Conservation (phyloP, 2,329 filamentous ascomycete genomes). For the Alternaria hordeiaustralica region DNA sequence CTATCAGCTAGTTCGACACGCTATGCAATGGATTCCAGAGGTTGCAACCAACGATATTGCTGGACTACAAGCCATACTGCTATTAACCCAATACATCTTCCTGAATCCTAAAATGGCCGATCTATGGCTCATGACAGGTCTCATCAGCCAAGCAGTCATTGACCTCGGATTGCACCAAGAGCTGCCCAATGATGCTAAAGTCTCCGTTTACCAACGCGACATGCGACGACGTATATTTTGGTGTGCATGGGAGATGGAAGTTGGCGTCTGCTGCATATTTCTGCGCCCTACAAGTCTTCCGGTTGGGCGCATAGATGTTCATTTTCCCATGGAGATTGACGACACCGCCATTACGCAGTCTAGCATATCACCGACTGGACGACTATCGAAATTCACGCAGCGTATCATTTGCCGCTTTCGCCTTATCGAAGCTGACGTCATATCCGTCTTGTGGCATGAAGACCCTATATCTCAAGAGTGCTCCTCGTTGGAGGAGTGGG, state of each 20-base stretch:
- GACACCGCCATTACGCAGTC: constrained; percentile 41
- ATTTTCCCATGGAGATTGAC: constrained; percentile 43
- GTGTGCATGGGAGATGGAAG: constrained; percentile 49
- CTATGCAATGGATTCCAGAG: constrained; percentile 46
- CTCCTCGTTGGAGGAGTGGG: constrained; percentile 38
- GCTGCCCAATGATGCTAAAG: constrained; percentile 34
- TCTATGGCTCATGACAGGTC: constrained; percentile 46
- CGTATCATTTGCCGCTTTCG: constrained; percentile 44
- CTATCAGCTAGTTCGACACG: constrained; percentile 41
- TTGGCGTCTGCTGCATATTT: constrained; percentile 45
- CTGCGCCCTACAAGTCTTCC: constrained; percentile 41
- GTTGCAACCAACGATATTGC: constrained; percentile 46
- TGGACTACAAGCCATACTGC: constrained; percentile 44
- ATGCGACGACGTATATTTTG: constrained; percentile 48
- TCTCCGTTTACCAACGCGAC: constrained; percentile 42
- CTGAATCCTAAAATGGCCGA: constrained; percentile 47
- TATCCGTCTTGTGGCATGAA: constrained; percentile 41
- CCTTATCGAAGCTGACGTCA: constrained; percentile 43
- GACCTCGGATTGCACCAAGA: constrained; percentile 48
- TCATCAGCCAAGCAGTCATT: constrained; percentile 47
- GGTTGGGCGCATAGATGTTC: constrained; percentile 37
- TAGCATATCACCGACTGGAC: constrained; percentile 35
- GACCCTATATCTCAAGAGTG: constrained; percentile 37
- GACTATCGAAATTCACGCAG: constrained; percentile 44
- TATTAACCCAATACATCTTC: constrained; percentile 46